Percentiles rank a stretch among this genome's conserved stretches.
Evolutionary conservation across 2,329 filamentous ascomycete genomes (phyloP).

Genomic region (Clonostachys rhizophaga): DNA sequence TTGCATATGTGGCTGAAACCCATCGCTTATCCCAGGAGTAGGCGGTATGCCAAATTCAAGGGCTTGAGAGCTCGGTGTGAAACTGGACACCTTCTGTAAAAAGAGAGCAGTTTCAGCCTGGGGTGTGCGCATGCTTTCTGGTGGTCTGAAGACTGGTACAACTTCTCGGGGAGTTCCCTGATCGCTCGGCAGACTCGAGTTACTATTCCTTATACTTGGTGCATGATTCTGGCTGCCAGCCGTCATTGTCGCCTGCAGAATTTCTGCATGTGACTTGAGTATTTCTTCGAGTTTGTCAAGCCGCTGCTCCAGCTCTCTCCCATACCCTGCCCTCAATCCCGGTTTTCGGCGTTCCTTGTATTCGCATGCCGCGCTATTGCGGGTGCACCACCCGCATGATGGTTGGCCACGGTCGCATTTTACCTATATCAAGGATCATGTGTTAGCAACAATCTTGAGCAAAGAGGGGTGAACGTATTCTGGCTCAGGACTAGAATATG

Average conservation of each 20-base stretch:
- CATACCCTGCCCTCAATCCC: conserved; percentile 62
- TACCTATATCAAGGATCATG: conserved; percentile 38
- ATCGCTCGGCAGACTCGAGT: conserved; percentile 47
- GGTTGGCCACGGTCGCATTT: conserved; percentile 76
- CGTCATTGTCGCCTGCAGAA: conserved; percentile 53
- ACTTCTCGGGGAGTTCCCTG: conserved; percentile 50
- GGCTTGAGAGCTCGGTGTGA: conserved; percentile 37
- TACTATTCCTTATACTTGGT: conserved; percentile 42
- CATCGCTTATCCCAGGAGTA: conserved; percentile 42
- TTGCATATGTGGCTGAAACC: conserved; percentile 38
- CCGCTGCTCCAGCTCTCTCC: conserved; percentile 67
- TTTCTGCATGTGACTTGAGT: conserved; percentile 60
- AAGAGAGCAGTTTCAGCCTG: conserved; percentile 57
- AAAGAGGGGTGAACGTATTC: not conserved
- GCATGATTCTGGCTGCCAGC: conserved; percentile 21
- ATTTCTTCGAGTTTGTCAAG: conserved; percentile 67
- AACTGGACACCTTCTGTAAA: conserved; percentile 52
- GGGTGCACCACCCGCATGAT: conserved; percentile 63
- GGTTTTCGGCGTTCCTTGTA: conserved; percentile 68
- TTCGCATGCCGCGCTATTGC: conserved; percentile 59
- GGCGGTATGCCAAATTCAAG: conserved; percentile 45
- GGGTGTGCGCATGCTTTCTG: conserved; percentile 44
- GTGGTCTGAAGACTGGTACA: conserved; percentile 39
- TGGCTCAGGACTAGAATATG: too few relatives aligned
- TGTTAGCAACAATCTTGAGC: not conserved